A percentile compares a stretch with the other conserved stretches of the same genome.
phyloP scores from a whole-genome alignment of 1,139 yeast species.

The Maudiozyma humilis region DNA sequence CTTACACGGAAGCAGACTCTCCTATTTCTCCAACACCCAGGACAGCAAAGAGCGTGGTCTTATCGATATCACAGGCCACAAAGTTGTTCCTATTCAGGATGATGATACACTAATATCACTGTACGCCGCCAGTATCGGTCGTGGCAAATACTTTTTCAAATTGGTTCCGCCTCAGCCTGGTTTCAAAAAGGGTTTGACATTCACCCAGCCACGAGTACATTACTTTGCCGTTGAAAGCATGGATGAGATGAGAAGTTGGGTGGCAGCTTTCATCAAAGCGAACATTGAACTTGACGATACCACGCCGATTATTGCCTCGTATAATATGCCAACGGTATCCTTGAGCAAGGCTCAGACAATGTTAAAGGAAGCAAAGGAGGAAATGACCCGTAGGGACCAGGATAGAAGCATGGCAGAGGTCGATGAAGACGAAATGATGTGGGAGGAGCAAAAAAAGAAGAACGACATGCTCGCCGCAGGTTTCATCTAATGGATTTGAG shows the following conservation, averaged over 20 bases:
- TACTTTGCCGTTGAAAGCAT: conserved; percentile 88
- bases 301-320: conserved; percentile 85
- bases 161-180: conserved; percentile 98
- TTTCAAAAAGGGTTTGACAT: conserved; percentile 84
- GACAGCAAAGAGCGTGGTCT: conserved; percentile 84
- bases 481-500: conserved; percentile 1
- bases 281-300: conserved; percentile 91
- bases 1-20: conserved; percentile 83
- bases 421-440: conserved; percentile 16
- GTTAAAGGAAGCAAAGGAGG: conserved; percentile 71
- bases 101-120: conserved; percentile 74
- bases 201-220: conserved; percentile 92
- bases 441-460: conserved; percentile 15
- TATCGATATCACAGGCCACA: conserved; percentile 91
- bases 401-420: conserved; percentile 11
- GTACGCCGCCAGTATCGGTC: conserved; percentile 91
- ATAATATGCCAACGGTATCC: conserved; percentile 88
- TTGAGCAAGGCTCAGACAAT: conserved; percentile 79
- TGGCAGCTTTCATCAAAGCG: conserved; percentile 89
- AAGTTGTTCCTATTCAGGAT: conserved; percentile 66
- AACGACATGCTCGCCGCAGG: conserved; percentile 8
- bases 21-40: conserved; percentile 69
- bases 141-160: conserved; percentile 86
- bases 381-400: conserved; percentile 50
- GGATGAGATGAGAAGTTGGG: conserved; percentile 91